These are phyloP conservation scores for Colletotrichum sidae DNA, from an alignment of 2,329 filamentous ascomycete genomes.

Conservation along the genomic window DNA sequence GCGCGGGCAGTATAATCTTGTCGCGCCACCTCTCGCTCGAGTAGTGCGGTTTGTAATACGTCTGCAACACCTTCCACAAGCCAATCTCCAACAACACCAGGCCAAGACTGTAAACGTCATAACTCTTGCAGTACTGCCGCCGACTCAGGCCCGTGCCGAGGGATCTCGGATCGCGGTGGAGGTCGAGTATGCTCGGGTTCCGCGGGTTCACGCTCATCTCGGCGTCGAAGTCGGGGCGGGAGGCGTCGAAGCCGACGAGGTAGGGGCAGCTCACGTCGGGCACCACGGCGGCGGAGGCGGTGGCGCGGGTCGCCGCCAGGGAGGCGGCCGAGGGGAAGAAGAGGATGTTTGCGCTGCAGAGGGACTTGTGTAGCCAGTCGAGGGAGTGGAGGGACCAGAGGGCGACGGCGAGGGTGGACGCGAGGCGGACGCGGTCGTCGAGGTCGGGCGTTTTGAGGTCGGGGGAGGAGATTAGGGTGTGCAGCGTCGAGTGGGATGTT, in stretches of 20 bases:
- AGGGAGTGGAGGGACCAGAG: slow-evolving; percentile 64
- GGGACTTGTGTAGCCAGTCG: slow-evolving; percentile 69
- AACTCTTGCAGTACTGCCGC: slow-evolving; percentile 58
- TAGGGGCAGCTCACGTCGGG: slow-evolving; percentile 56
- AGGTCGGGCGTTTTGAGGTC: slow-evolving; percentile 58
- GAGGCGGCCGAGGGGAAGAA: slow-evolving; percentile 61
- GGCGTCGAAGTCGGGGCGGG: slow-evolving; percentile 60
- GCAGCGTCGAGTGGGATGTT: slow-evolving; percentile 51
- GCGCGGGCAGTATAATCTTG: slow-evolving; percentile 52
- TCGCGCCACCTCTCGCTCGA: slow-evolving; percentile 56
- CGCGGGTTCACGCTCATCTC: slow-evolving; percentile 60
- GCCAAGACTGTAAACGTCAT: slow-evolving; percentile 65
- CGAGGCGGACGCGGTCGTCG: slow-evolving; percentile 55
- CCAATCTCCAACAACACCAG: slow-evolving; percentile 63
- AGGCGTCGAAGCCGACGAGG: slow-evolving; percentile 67
- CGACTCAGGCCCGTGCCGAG: slow-evolving; percentile 49
- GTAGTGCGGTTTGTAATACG: slow-evolving; percentile 55
- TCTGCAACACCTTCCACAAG: slow-evolving; percentile 57
- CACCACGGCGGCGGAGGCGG: slow-evolving; percentile 50
- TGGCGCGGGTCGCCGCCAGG: slow-evolving; percentile 46
- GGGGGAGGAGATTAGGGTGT: slow-evolving; percentile 51
- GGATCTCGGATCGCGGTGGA: slow-evolving; percentile 60
- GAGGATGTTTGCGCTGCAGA: slow-evolving; percentile 64
- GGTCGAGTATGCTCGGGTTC: slow-evolving; percentile 55
- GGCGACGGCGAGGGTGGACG: slow-evolving; percentile 55